phyloP scores from a whole-genome alignment of 768 basidiomycete genomes.

The Omphalotus guepiniiformis region DNA sequence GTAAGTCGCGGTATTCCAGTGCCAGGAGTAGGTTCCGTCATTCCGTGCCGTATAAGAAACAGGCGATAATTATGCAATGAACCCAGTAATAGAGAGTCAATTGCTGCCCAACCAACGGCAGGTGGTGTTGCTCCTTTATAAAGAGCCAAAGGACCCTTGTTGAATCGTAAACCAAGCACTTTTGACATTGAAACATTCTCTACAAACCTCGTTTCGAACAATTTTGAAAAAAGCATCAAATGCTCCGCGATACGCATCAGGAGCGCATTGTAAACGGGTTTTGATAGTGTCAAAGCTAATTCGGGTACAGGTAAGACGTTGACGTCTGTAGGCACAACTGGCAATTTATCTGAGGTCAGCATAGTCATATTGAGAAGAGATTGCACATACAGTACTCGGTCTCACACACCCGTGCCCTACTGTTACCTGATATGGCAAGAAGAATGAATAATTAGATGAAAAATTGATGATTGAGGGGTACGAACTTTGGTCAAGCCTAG shows the following conservation, averaged over 20 bases:
- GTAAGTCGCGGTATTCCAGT: conserved; percentile 48
- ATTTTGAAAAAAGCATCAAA: conserved; percentile 55
- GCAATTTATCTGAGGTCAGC: background rate
- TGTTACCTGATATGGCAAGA: conserved; percentile 41
- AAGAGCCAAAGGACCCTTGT: conserved; percentile 55
- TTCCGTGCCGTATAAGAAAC: conserved; percentile 45
- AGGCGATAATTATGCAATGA: conserved; percentile 72
- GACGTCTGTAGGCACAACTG: background rate
- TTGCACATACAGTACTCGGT: background rate
- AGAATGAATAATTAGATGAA: conserved; percentile 7
- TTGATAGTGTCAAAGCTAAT: conserved; percentile 69
- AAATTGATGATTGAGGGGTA: conserved; percentile 1
- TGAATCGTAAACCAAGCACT: conserved; percentile 5
- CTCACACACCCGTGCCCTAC: conserved; percentile 58
- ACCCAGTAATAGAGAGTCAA: conserved; percentile 66
- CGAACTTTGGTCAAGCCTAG: conserved; percentile 50
- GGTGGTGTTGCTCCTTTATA: conserved; percentile 77
- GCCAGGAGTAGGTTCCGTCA: conserved; percentile 48
- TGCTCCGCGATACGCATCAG: conserved; percentile 59
- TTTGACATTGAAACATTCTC: conserved; percentile 5
- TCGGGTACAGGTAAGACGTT: background rate
- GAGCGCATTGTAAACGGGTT: conserved; percentile 65
- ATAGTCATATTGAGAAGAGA: conserved; percentile 3
- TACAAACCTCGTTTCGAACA: conserved; percentile 54
- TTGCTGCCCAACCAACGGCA: conserved; percentile 68